A percentile compares a stretch with the other conserved stretches of the same genome.
Conservation (phyloP, 768 basidiomycete species). For the Phylloporus sp. region DNA sequence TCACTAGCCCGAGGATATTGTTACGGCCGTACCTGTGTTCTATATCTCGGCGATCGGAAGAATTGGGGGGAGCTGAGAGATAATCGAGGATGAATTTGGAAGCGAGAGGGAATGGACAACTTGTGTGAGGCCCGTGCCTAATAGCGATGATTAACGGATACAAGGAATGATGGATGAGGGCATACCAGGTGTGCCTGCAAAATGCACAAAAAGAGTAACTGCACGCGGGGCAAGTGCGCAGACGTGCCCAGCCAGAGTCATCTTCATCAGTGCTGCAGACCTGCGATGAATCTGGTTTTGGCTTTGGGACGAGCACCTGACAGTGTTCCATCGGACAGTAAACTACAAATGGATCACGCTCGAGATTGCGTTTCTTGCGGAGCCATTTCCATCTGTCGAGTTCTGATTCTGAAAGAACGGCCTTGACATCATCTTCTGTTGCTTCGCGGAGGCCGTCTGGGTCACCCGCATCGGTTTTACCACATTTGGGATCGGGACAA, state of each 20-base stretch:
- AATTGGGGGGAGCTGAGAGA: conserved; percentile 49
- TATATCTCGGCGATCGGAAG: conserved; percentile 43
- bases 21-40: conserved; percentile 61
- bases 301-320: conserved; percentile 71
- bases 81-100: conserved; percentile 66
- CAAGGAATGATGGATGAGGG: neutral
- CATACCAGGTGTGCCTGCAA: conserved; percentile 76
- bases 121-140: conserved; percentile 79
- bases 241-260: conserved; percentile 65
- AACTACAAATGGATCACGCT: conserved; percentile 74
- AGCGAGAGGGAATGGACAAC: conserved; percentile 65
- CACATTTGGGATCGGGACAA: conserved; percentile 77
- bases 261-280: conserved; percentile 34
- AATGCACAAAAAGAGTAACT: conserved; percentile 78
- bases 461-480: conserved; percentile 41
- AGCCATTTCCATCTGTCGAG: conserved; percentile 75
- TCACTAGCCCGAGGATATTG: conserved; percentile 58
- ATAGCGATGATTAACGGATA: conserved; percentile 5
- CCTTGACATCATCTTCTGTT: conserved; percentile 64
- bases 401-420: conserved; percentile 62
- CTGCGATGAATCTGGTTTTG: conserved; percentile 26
- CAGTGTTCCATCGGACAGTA: conserved; percentile 79
- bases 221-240: conserved; percentile 69
- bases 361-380: conserved; percentile 62
- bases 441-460: conserved; percentile 40